phyloP scores from a whole-genome alignment of 257 asterid genomes.

The Schizonepeta tenuifolia region DNA sequence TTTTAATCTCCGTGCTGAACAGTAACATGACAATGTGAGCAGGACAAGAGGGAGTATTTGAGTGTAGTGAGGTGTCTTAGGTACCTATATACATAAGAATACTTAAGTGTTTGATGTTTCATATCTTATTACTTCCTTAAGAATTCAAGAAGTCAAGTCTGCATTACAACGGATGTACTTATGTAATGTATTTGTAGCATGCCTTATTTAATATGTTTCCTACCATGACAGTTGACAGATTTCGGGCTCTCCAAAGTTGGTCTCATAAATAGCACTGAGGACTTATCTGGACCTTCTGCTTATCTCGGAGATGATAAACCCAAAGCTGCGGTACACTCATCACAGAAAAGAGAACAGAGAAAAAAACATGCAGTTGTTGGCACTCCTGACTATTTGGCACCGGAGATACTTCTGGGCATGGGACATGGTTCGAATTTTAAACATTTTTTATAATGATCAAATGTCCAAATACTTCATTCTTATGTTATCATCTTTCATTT shows the following conservation, averaged over 20 bases:
- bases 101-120: constrained; percentile 26
- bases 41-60: too few species aligned
- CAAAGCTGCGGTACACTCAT: constrained; percentile 48
- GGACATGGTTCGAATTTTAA: constrained; percentile 79
- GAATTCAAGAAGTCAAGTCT: constrained; percentile 23
- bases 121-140: constrained; percentile 23
- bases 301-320: constrained; percentile 72
- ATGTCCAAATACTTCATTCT: constrained; percentile 2
- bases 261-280: constrained; percentile 95
- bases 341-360: constrained; percentile 71
- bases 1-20: too few species aligned
- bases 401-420: constrained; percentile 99
- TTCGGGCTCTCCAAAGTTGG: constrained; percentile 98
- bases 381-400: constrained; percentile 99
- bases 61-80: constrained; percentile 22
- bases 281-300: constrained; percentile 87
- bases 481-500: constrained; percentile 8
- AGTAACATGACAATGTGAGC: too few species aligned
- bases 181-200: constrained; percentile 4
- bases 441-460: constrained; percentile 12
- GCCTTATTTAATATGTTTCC: constrained; percentile 47
- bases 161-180: constrained; percentile 26
- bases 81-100: constrained; percentile 11
- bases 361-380: constrained; percentile 85
- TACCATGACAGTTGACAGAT: constrained; percentile 89